Conservation (phyloP, 306 rosid species). For the Castanea mollissima region DNA sequence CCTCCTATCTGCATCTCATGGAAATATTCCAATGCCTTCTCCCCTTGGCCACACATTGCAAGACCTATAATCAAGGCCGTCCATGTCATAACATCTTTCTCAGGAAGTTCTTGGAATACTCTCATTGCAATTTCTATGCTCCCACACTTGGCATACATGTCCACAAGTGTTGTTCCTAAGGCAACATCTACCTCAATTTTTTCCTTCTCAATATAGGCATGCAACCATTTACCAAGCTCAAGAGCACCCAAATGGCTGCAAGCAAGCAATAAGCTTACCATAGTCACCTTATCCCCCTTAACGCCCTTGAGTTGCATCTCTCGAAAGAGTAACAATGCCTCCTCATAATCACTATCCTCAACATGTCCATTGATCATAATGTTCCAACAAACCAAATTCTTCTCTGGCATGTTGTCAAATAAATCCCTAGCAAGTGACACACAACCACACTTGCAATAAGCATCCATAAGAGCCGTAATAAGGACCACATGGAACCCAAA, state of each 20-base stretch:
- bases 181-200: slow-evolving; percentile 16
- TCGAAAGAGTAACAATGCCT: slow-evolving; percentile 18
- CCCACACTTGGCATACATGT: slow-evolving; percentile 31
- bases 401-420: slow-evolving; percentile 11
- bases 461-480: slow-evolving; percentile 24
- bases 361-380: slow-evolving; percentile 26
- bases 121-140: slow-evolving; percentile 17
- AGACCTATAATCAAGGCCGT: slow-evolving; percentile 24
- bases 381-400: slow-evolving; percentile 29
- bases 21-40: slow-evolving; percentile 18
- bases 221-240: slow-evolving; percentile 29
- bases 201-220: slow-evolving; percentile 18
- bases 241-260: slow-evolving; percentile 30
- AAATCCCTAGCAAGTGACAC: slow-evolving; percentile 18
- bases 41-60: slow-evolving; percentile 18
- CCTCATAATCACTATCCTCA: slow-evolving; percentile 14
- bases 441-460: slow-evolving; percentile 24
- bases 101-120: slow-evolving; percentile 19
- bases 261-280: slow-evolving; percentile 27
- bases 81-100: slow-evolving; percentile 32
- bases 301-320: slow-evolving; percentile 26
- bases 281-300: slow-evolving; percentile 23
- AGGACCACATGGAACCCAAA: slow-evolving; percentile 19
- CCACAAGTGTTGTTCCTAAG: slow-evolving; percentile 22
- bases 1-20: slow-evolving; percentile 24